Evolutionary conservation across 306 rosid genomes (phyloP).

Genomic region (Nissolia schottii): DNA sequence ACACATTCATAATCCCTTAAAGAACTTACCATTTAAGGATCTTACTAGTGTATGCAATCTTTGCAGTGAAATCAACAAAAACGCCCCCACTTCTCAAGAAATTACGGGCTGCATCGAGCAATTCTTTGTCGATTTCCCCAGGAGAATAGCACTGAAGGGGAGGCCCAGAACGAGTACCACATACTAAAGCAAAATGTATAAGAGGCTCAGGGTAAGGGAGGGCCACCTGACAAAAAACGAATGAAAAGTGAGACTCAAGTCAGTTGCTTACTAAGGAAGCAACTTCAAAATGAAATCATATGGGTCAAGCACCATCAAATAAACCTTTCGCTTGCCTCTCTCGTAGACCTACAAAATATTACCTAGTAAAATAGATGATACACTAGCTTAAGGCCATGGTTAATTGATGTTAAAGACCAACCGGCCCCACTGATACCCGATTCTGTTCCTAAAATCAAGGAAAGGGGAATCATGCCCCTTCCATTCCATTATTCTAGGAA

Average conservation of each 20-base stretch:
- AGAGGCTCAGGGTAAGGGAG: conserved; percentile 73
- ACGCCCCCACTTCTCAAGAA: conserved; percentile 64
- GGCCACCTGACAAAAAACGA: conserved; percentile 44
- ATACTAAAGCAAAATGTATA: conserved; percentile 64
- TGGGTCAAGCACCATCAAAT: not conserved
- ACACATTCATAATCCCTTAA: not conserved
- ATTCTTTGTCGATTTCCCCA: conserved; percentile 60
- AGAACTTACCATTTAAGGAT: conserved; percentile 66
- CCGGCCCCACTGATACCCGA: too few relatives aligned
- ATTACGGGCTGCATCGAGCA: conserved; percentile 56
- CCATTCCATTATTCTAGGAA: too few relatives aligned
- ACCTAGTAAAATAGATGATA: not conserved
- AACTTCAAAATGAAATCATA: not conserved
- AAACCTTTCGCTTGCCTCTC: not conserved
- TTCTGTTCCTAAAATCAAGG: too few relatives aligned
- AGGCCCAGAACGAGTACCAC: conserved; percentile 76
- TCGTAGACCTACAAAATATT: not conserved
- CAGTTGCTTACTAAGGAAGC: not conserved
- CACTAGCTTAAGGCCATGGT: not conserved
- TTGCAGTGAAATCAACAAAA: conserved; percentile 44
- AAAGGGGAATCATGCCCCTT: too few relatives aligned
- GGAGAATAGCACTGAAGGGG: conserved; percentile 69
- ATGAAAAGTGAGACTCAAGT: conserved; percentile 7
- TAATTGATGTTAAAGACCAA: too few relatives aligned
- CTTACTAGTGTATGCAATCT: conserved; percentile 48